A percentile compares a stretch with the other conserved stretches of the same genome.
Conservation (phyloP, 1,284 basidiomycete species). For the Microstroma glucosiphilum region DNA sequence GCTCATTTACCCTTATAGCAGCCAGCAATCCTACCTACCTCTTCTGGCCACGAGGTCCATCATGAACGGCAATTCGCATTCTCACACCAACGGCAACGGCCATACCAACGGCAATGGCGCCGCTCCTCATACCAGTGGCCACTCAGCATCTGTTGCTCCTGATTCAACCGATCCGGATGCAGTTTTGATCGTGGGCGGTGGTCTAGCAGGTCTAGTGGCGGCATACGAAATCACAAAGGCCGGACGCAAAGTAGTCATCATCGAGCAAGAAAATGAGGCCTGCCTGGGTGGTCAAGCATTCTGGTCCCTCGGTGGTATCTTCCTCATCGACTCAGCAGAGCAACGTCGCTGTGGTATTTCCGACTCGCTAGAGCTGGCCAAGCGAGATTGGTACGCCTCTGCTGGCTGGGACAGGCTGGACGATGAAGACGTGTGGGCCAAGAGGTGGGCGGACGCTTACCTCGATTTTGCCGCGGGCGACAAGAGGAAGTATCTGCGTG, state of each 20-base stretch:
- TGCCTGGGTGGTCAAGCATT: slow-evolving; percentile 20
- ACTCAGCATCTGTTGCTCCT: background rate
- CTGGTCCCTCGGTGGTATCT: slow-evolving; percentile 22
- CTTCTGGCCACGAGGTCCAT: no score
- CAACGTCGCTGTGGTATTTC: slow-evolving; percentile 19
- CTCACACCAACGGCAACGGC: background rate
- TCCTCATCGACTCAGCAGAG: slow-evolving; percentile 18
- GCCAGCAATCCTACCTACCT: no score
- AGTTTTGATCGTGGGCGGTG: slow-evolving; percentile 19
- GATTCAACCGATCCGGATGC: background rate
- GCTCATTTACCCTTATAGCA: no score
- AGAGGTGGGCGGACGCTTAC: slow-evolving; percentile 17
- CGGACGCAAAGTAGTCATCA: slow-evolving; percentile 17
- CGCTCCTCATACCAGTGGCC: no score
- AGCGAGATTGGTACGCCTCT: slow-evolving; percentile 18
- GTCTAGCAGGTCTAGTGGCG: slow-evolving; percentile 18
- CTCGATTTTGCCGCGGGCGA: slow-evolving; percentile 14
- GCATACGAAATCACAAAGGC: slow-evolving; percentile 18
- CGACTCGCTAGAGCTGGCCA: slow-evolving; percentile 17
- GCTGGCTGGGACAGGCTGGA: slow-evolving; percentile 15
- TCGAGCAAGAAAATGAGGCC: slow-evolving; percentile 18
- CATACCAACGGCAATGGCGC: background rate
- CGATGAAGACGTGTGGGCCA: slow-evolving; percentile 17
- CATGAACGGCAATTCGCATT: no score
- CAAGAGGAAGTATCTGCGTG: slow-evolving; percentile 16